phyloP scores from a whole-genome alignment of 1,139 yeast genomes.

The Pichia sp. region DNA sequence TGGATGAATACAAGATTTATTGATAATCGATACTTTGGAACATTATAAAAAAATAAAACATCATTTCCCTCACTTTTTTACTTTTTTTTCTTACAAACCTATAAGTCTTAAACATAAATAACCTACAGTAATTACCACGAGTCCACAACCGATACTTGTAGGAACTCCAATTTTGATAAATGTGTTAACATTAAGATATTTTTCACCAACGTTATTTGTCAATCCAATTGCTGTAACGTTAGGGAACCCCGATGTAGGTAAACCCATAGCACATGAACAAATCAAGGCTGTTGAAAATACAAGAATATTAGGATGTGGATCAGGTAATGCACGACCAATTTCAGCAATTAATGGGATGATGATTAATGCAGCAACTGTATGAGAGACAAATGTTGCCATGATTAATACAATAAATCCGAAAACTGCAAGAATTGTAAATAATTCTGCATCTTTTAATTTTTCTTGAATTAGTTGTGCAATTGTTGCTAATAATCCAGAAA shows the following conservation, averaged over 20 bases:
- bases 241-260: constrained; percentile 96
- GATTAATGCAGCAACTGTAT: constrained; percentile 91
- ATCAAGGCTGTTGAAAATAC: constrained; percentile 80
- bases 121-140: constrained; percentile 71
- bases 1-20: constrained; percentile 67
- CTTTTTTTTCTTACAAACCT: constrained; percentile 16
- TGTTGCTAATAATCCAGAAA: constrained; percentile 77
- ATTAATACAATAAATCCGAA: constrained; percentile 75
- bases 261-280: constrained; percentile 91
- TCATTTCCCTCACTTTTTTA: background rate
- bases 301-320: constrained; percentile 65
- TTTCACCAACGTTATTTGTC: constrained; percentile 83
- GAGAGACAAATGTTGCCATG: constrained; percentile 91
- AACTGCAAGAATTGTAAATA: constrained; percentile 62
- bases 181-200: constrained; percentile 74
- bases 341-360: constrained; percentile 83
- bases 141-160: constrained; percentile 65
- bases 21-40: constrained; percentile 77
- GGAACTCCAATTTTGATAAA: constrained; percentile 89
- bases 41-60: constrained; percentile 29
- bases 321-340: constrained; percentile 69
- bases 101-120: constrained; percentile 55
- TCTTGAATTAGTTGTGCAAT: constrained; percentile 65
- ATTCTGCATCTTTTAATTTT: constrained; percentile 52
- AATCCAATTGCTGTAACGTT: constrained; percentile 92